A percentile compares a stretch with the other conserved stretches of the same genome.
phyloP scores from a whole-genome alignment of 2,329 filamentous ascomycete genomes.

The Talaromyces sp. region DNA sequence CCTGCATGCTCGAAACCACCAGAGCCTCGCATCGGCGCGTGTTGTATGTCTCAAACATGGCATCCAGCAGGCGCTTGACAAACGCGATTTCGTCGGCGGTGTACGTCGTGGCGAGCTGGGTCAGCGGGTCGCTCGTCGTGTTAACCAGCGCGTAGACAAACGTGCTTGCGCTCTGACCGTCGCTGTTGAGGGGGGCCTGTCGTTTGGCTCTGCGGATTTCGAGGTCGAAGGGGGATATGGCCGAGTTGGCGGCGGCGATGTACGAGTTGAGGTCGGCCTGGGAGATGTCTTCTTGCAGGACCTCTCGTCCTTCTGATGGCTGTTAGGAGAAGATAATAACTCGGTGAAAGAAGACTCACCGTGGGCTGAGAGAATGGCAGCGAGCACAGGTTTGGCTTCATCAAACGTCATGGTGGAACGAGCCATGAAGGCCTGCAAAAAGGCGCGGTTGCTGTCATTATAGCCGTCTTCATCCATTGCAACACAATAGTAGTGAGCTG shows the following conservation, averaged over 20 bases:
- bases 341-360: slow-evolving; percentile 26
- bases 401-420: slow-evolving; percentile 70
- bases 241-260: slow-evolving; percentile 64
- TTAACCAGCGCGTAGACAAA: slow-evolving; percentile 84
- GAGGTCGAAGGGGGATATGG: slow-evolving; percentile 74
- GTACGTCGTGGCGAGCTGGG: slow-evolving; percentile 79
- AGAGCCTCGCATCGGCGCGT: slow-evolving; percentile 73
- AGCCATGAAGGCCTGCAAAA: slow-evolving; percentile 82
- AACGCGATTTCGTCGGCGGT: slow-evolving; percentile 81
- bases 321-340: background rate
- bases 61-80: slow-evolving; percentile 79
- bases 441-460: slow-evolving; percentile 71
- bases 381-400: slow-evolving; percentile 68
- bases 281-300: slow-evolving; percentile 59
- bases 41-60: slow-evolving; percentile 89
- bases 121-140: slow-evolving; percentile 74
- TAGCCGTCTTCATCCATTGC: slow-evolving; percentile 33
- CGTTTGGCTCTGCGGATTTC: slow-evolving; percentile 66
- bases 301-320: slow-evolving; percentile 39
- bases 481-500: background rate
- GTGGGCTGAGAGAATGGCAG: slow-evolving; percentile 64
- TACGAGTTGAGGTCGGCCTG: slow-evolving; percentile 63
- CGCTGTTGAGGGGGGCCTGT: slow-evolving; percentile 16
- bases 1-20: slow-evolving; percentile 74
- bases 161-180: slow-evolving; percentile 37